Evolutionary conservation across 2,329 filamentous ascomycete genomes (phyloP).

Genomic region (Epichloe typhina): DNA sequence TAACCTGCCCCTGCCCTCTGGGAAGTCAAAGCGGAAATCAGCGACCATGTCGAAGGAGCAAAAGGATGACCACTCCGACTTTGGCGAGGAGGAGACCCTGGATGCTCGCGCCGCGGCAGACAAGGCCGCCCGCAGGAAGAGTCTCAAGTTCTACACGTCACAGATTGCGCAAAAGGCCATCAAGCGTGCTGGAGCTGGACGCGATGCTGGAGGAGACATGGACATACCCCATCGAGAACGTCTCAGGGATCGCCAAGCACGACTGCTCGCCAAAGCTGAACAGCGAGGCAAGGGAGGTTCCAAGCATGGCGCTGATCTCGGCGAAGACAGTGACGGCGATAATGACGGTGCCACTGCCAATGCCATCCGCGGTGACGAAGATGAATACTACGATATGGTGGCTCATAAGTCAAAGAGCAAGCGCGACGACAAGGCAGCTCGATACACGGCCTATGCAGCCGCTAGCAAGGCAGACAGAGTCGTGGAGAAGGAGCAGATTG

Average conservation of each 20-base stretch:
- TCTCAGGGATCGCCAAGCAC: slow-evolving; percentile 69
- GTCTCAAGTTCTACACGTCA: slow-evolving; percentile 91
- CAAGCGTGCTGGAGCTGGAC: slow-evolving; percentile 61
- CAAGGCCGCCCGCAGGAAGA: slow-evolving; percentile 83
- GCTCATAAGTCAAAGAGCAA: slow-evolving; percentile 56
- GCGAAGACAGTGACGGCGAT: slow-evolving; percentile 54
- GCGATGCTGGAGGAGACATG: slow-evolving; percentile 63
- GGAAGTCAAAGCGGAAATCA: slow-evolving; percentile 28
- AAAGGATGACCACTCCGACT: slow-evolving; percentile 63
- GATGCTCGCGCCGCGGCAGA: slow-evolving; percentile 69
- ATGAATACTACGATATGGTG: slow-evolving; percentile 86
- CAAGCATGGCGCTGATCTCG: slow-evolving; percentile 52
- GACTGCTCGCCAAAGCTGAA: slow-evolving; percentile 81
- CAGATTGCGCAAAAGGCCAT: slow-evolving; percentile 93
- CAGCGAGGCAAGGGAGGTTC: slow-evolving; percentile 58
- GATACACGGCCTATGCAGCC: slow-evolving; percentile 39
- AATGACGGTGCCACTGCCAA: slow-evolving; percentile 41
- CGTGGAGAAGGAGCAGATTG: slow-evolving; percentile 54
- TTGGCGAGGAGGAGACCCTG: slow-evolving; percentile 77
- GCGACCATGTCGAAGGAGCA: slow-evolving; percentile 24
- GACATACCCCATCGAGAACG: slow-evolving; percentile 85
- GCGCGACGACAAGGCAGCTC: slow-evolving; percentile 56
- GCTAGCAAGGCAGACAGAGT: slow-evolving; percentile 52
- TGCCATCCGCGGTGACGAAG: slow-evolving; percentile 43
- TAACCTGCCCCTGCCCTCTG: slow-evolving; percentile 39